Conservation (phyloP, 169 alveolate genomes). For the Plasmodium malariae region DNA sequence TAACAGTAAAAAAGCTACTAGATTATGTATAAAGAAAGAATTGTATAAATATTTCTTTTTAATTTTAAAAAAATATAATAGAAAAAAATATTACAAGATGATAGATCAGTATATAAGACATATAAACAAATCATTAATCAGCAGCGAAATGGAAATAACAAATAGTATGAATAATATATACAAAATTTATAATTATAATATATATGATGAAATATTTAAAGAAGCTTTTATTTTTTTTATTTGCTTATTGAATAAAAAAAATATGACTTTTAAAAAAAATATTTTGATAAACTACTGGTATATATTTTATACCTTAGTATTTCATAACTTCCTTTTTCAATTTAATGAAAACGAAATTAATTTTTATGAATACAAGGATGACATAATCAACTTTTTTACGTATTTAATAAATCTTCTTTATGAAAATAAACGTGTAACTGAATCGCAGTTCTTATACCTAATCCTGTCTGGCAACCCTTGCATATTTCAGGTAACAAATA, state of each 20-base stretch:
- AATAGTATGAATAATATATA: slow-evolving; percentile 37
- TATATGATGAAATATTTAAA: slow-evolving; percentile 14
- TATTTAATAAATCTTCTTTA: slow-evolving; percentile 27
- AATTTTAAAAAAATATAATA: slow-evolving; percentile 52
- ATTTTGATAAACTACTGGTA: slow-evolving; percentile 53
- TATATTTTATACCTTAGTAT: slow-evolving; percentile 2
- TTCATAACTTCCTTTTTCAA: slow-evolving; percentile 57
- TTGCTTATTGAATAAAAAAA: slow-evolving; percentile 37
- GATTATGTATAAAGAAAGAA: slow-evolving; percentile 30
- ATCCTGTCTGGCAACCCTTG: slow-evolving; percentile 29
- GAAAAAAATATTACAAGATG: slow-evolving; percentile 54
- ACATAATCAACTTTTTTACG: slow-evolving; percentile 22
- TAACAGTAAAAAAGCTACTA: slow-evolving; percentile 59
- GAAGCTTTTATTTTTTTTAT: slow-evolving; percentile 56
- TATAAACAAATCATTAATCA: slow-evolving; percentile 1
- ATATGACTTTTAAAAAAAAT: slow-evolving; percentile 44
- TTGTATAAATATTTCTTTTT: slow-evolving; percentile 60
- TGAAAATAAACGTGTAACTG: slow-evolving; percentile 9
- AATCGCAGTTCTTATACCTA: slow-evolving; percentile 35
- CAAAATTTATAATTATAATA: slow-evolving; percentile 49
- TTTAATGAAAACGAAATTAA: slow-evolving; percentile 45
- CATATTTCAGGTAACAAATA: too few relatives aligned
- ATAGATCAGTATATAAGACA: slow-evolving; percentile 38
- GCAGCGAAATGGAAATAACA: slow-evolving; percentile 37
- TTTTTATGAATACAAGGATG: slow-evolving; percentile 20